Conservation (phyloP, 208 protist genomes). For the Leishmania tropica region DNA sequence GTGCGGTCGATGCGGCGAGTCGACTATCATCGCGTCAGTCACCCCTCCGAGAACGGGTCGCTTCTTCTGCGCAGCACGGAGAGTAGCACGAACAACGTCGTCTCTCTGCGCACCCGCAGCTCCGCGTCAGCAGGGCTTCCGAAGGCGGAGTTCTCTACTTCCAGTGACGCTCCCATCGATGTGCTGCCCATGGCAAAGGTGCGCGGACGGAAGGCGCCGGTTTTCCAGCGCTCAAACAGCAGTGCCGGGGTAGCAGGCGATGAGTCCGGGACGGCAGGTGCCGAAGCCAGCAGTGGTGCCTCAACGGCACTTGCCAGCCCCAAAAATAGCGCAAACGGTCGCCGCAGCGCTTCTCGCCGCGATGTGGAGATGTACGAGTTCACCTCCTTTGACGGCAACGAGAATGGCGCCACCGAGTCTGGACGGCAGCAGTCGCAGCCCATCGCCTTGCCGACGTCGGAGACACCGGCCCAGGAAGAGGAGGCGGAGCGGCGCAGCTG, state of each 20-base stretch:
- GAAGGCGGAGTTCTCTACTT: slow-evolving; percentile 14
- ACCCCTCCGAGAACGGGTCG: slow-evolving; percentile 38
- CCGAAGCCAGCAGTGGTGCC: not conserved
- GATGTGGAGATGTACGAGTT: slow-evolving; percentile 7
- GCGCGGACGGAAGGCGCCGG: slow-evolving; percentile 3
- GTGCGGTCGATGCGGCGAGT: slow-evolving; percentile 55
- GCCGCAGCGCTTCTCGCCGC: not conserved
- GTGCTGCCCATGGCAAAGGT: slow-evolving; percentile 7
- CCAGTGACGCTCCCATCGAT: slow-evolving; percentile 9
- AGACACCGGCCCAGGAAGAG: not conserved
- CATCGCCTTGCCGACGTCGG: not conserved
- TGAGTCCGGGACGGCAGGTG: slow-evolving; percentile 8
- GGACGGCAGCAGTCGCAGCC: not conserved
- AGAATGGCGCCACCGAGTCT: slow-evolving; percentile 9
- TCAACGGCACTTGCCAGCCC: not conserved
- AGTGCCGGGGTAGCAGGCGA: slow-evolving; percentile 7
- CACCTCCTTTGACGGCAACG: slow-evolving; percentile 3
- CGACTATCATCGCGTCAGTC: slow-evolving; percentile 43
- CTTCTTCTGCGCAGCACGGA: slow-evolving; percentile 32
- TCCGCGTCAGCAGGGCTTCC: not conserved
- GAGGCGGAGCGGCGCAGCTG: slow-evolving; percentile 7
- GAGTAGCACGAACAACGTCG: slow-evolving; percentile 32
- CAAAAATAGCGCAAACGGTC: not conserved
- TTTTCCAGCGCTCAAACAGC: slow-evolving; percentile 1
- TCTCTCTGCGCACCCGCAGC: slow-evolving; percentile 15